Conservation (phyloP, 139 green algal genomes). For the Desmodesmus armatus region DNA sequence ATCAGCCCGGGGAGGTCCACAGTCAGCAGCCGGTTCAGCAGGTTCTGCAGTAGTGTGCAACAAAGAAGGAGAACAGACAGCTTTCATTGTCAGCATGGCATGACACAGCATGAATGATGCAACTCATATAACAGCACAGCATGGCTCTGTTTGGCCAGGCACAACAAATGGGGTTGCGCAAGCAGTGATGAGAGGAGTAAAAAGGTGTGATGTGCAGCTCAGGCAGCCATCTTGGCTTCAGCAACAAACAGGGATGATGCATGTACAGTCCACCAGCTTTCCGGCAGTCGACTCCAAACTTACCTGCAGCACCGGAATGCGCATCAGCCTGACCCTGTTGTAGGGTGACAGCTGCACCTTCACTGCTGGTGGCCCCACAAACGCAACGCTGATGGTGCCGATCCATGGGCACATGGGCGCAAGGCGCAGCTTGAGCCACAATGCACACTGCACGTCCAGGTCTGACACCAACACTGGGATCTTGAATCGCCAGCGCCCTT, state of each 20-base stretch:
- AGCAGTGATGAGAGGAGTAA: too few relatives aligned
- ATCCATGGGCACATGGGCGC: conserved; percentile 94
- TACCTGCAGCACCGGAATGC: conserved; percentile 89
- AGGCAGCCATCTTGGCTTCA: too few relatives aligned
- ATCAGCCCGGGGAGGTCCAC: conserved; percentile 96
- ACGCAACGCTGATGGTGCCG: conserved; percentile 90
- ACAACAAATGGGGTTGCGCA: too few relatives aligned
- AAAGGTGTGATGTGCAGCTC: too few relatives aligned
- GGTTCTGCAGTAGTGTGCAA: conserved; percentile 72
- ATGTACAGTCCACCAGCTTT: too few relatives aligned
- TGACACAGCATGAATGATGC: background rate
- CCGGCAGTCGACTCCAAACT: background rate
- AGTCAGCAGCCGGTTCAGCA: conserved; percentile 92
- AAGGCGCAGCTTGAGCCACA: conserved; percentile 96
- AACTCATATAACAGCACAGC: too few relatives aligned
- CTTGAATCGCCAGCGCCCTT: conserved; percentile 69
- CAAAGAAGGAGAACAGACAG: background rate
- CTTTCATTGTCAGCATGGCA: background rate
- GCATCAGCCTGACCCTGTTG: conserved; percentile 94
- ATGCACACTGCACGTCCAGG: conserved; percentile 92
- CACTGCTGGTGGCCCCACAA: conserved; percentile 90
- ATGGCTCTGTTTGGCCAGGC: too few relatives aligned
- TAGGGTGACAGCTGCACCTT: conserved; percentile 95
- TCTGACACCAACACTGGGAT: conserved; percentile 92
- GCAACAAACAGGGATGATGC: too few relatives aligned